Percentiles rank a stretch among this genome's conserved stretches.
These are phyloP conservation scores for Epichloe typhina DNA, from an alignment of 2,329 filamentous ascomycete genomes.

Conservation along the genomic window DNA sequence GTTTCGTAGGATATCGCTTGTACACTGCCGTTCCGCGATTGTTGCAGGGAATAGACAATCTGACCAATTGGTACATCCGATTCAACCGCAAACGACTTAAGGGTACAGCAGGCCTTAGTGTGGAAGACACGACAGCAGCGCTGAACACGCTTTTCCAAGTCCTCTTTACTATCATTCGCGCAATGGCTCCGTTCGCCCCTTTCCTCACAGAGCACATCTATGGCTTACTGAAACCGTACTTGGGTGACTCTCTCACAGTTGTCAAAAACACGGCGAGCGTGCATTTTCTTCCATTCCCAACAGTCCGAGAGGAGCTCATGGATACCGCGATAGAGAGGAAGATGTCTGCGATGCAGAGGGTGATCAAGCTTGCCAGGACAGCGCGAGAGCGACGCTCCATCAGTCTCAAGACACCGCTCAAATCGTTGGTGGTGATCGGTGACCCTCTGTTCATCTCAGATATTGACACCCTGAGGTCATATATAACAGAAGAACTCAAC, in stretches of 20 bases:
- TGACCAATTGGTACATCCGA: constrained; percentile 86
- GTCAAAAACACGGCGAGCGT: constrained; percentile 64
- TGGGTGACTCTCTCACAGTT: constrained; percentile 48
- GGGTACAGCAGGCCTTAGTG: constrained; percentile 37
- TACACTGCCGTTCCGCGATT: constrained; percentile 78
- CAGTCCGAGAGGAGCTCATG: constrained; percentile 69
- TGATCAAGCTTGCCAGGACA: constrained; percentile 72
- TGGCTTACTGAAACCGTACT: constrained; percentile 60
- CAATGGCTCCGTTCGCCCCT: constrained; percentile 76
- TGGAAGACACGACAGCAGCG: constrained; percentile 66
- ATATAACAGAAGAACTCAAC: constrained; percentile 77
- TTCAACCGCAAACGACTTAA: constrained; percentile 78
- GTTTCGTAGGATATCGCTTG: constrained; percentile 38
- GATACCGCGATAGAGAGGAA: constrained; percentile 66
- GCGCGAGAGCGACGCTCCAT: constrained; percentile 68
- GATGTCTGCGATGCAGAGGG: constrained; percentile 74
- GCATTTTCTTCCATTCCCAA: constrained; percentile 75
- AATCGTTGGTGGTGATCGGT: constrained; percentile 72
- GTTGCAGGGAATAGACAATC: constrained; percentile 67
- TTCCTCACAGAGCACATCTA: constrained; percentile 65
- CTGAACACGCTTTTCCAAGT: constrained; percentile 83
- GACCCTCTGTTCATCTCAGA: constrained; percentile 63
- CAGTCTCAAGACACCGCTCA: constrained; percentile 71
- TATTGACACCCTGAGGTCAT: constrained; percentile 42
- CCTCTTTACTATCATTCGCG: constrained; percentile 68